phyloP scores from a whole-genome alignment of 2,329 filamentous ascomycete species.

The Esteya vermicola region DNA sequence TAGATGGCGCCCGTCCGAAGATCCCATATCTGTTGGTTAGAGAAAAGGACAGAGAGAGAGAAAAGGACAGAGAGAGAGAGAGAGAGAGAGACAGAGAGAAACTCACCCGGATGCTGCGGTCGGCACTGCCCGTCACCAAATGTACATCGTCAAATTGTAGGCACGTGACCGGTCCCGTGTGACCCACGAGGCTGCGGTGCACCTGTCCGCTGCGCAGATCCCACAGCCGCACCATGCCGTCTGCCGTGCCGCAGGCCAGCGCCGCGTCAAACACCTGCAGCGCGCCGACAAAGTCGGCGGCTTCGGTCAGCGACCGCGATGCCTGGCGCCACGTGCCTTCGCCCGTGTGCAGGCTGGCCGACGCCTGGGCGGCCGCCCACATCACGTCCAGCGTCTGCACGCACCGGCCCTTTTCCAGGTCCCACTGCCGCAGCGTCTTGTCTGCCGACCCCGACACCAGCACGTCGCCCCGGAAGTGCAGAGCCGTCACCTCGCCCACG shows the following conservation, averaged over 20 bases:
- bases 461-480: constrained; percentile 80
- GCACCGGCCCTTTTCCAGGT: constrained; percentile 90
- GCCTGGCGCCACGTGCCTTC: constrained; percentile 59
- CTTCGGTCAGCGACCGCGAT: constrained; percentile 54
- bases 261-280: constrained; percentile 94
- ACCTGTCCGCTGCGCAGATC: constrained; percentile 93
- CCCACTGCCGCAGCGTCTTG: constrained; percentile 96
- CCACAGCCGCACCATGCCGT: constrained; percentile 95
- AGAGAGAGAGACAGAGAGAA: background rate
- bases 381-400: constrained; percentile 95
- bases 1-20: constrained; percentile 89
- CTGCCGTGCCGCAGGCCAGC: constrained; percentile 87
- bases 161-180: constrained; percentile 87
- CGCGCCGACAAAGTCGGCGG: constrained; percentile 88
- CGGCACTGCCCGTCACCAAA: constrained; percentile 81
- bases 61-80: background rate
- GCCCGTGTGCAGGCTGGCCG: constrained; percentile 45
- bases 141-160: constrained; percentile 95
- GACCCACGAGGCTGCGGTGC: constrained; percentile 88
- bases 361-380: constrained; percentile 90
- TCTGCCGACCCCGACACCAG: constrained; percentile 92
- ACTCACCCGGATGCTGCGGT: constrained; percentile 86
- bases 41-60: background rate
- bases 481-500: constrained; percentile 83
- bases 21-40: constrained; percentile 71